Evolutionary conservation across 495 filamentous ascomycete genomes (phyloP), one percentile per base, ranked within the genome.

Genomic region (Immersiella caudata): DNA sequence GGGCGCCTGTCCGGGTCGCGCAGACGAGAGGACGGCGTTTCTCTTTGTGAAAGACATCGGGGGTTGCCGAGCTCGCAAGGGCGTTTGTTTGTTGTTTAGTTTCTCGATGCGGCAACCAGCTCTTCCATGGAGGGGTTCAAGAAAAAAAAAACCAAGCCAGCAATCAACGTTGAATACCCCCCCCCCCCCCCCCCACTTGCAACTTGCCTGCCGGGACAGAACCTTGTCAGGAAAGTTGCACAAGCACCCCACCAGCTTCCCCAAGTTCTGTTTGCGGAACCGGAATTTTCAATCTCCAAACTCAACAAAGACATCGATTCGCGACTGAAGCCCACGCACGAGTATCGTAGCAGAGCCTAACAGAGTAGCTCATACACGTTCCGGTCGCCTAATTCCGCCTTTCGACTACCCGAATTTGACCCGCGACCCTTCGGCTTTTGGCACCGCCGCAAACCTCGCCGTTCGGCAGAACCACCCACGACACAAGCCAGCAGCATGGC

Each of bases 1-100:
- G n/a, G n/a, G n/a, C n/a, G 56, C 51, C 54, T 60, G 61, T 7
- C 65, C 64, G 27, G 40, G 75, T 72, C 69, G 81, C 74, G 66
- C 75, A 62, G 65, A 82, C 71, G 57, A 80, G 29, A 97, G 78
- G 0, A 89, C 90, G 58, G 93, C 83, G 72, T 94, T 96, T 66
- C 93, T 87, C 75, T 94, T 96, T 70, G 92, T 89, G 80, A 98
- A 97, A 5, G 93, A 93, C 93, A 96, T 96, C 22, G 72, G 66
- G 16, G 20, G 22, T 73, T 71, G 29, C 25, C 46, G 50, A 18
- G 46, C 11, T 52, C 40, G 16, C 29, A 33, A 33, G 29, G 29
- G 29, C 29, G 29, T 33, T 33, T 33, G 29, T 3, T 4, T 33
- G 40, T 18, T 33, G 25, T 49, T 11, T 22, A 20, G 18, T 29